phyloP scores from a whole-genome alignment of 1,284 basidiomycete genomes.

The Leccinum subfulvum region DNA sequence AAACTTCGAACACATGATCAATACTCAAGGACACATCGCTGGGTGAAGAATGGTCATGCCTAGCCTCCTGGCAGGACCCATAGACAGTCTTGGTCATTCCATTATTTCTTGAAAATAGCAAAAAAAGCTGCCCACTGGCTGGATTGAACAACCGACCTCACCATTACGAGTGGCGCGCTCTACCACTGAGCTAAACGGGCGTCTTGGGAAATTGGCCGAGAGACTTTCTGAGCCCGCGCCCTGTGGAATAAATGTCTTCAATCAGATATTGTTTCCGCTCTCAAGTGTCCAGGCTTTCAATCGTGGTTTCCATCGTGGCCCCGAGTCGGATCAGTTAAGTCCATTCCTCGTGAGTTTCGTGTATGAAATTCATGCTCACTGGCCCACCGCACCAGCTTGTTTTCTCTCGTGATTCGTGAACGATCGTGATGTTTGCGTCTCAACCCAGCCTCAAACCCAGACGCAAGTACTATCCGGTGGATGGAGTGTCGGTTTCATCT shows the following conservation, averaged over 20 bases:
- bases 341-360: neutral
- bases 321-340: neutral
- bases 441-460: neutral
- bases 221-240: neutral
- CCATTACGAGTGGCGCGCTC: constrained; percentile 52
- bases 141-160: constrained; percentile 49
- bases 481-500: neutral
- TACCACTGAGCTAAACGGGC: constrained; percentile 45
- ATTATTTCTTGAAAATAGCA: too few relatives aligned
- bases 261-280: neutral
- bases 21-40: neutral
- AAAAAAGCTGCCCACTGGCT: constrained; percentile 32
- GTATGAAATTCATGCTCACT: neutral
- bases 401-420: neutral
- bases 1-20: neutral
- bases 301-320: neutral
- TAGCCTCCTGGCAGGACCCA: neutral
- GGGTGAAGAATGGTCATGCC: neutral
- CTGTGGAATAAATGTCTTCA: neutral
- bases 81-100: neutral
- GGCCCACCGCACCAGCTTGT: neutral
- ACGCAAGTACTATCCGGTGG: neutral
- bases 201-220: neutral
- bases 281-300: neutral
- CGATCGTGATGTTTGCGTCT: neutral